phyloP scores from a whole-genome alignment of 768 basidiomycete genomes.

The Albatrellus ellisii region DNA sequence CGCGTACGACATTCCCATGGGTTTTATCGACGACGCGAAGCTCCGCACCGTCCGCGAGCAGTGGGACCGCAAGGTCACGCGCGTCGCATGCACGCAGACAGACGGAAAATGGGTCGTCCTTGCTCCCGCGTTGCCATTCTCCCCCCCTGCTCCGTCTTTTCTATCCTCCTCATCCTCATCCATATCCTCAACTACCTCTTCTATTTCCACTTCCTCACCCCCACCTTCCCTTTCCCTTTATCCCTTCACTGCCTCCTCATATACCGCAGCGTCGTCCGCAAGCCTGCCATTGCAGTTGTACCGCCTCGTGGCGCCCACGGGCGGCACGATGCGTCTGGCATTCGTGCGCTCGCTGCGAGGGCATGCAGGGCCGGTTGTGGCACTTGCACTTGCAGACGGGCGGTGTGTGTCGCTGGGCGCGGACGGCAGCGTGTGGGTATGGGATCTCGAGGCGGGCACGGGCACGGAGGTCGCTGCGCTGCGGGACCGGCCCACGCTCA shows the following conservation, averaged over 20 bases:
- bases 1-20: conserved; percentile 57
- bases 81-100: conserved; percentile 63
- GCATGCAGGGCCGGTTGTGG: conserved; percentile 49
- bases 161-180: conserved; percentile 5
- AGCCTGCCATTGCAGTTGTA: conserved; percentile 54
- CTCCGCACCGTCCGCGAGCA: conserved; percentile 55
- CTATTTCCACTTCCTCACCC: conserved; percentile 13
- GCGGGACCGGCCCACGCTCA: too few relatives aligned
- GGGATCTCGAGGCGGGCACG: conserved; percentile 60
- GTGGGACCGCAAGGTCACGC: conserved; percentile 61
- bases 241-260: too few relatives aligned
- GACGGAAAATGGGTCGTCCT: conserved; percentile 82
- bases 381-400: conserved; percentile 67
- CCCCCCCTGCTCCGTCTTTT: conserved; percentile 14
- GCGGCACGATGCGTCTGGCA: conserved; percentile 46
- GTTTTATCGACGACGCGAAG: conserved; percentile 59
- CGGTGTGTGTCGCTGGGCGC: conserved; percentile 64
- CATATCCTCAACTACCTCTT: conserved; percentile 27
- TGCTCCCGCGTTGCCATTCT: conserved; percentile 34
- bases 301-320: conserved; percentile 50
- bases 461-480: conserved; percentile 22
- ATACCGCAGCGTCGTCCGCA: too few relatives aligned
- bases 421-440: conserved; percentile 72
- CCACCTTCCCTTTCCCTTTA: background rate
- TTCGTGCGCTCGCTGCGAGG: conserved; percentile 66